A percentile compares a stretch with the other conserved stretches of the same genome.
phyloP scores from a whole-genome alignment of 805 yeast genomes.

The Yarrowia yakushimensis region DNA sequence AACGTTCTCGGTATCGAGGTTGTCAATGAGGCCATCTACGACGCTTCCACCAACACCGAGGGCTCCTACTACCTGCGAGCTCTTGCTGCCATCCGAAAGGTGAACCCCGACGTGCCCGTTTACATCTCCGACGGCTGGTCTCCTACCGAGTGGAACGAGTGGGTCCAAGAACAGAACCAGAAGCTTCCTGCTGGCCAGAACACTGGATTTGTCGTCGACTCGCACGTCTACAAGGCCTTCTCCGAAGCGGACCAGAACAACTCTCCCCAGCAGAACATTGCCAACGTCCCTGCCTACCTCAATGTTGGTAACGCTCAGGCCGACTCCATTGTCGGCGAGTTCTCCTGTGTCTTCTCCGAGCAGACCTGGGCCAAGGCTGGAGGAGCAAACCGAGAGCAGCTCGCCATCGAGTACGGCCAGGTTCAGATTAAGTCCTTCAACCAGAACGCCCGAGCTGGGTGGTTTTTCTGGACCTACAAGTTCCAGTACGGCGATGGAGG shows the following conservation, averaged over 20 bases:
- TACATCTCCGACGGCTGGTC: constrained; percentile 94
- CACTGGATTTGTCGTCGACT: constrained; percentile 71
- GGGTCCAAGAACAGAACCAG: constrained; percentile 44
- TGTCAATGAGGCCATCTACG: constrained; percentile 76
- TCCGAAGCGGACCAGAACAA: constrained; percentile 68
- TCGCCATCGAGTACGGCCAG: constrained; percentile 61
- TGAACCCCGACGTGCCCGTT: constrained; percentile 60
- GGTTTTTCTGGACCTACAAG: constrained; percentile 87
- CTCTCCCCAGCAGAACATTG: constrained; percentile 58
- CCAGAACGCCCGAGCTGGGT: constrained; percentile 61
- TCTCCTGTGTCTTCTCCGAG: constrained; percentile 80
- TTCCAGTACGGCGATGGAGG: constrained; percentile 90
- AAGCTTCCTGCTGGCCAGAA: constrained; percentile 35
- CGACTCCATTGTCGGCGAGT: constrained; percentile 85
- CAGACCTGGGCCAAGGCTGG: constrained; percentile 59
- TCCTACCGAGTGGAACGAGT: constrained; percentile 71
- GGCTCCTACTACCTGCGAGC: constrained; percentile 62
- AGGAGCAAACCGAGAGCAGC: constrained; percentile 47
- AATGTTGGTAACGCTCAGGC: constrained; percentile 37
- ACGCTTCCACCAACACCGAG: constrained; percentile 40
- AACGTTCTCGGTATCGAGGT: constrained; percentile 81
- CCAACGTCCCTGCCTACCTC: constrained; percentile 43
- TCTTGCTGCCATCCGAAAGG: constrained; percentile 52
- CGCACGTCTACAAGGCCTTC: constrained; percentile 84
- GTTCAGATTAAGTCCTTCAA: constrained; percentile 49